Percentiles rank a stretch among this genome's conserved stretches.
Conservation (phyloP, 1,139 yeast genomes). For the Suhomyces taliae region DNA sequence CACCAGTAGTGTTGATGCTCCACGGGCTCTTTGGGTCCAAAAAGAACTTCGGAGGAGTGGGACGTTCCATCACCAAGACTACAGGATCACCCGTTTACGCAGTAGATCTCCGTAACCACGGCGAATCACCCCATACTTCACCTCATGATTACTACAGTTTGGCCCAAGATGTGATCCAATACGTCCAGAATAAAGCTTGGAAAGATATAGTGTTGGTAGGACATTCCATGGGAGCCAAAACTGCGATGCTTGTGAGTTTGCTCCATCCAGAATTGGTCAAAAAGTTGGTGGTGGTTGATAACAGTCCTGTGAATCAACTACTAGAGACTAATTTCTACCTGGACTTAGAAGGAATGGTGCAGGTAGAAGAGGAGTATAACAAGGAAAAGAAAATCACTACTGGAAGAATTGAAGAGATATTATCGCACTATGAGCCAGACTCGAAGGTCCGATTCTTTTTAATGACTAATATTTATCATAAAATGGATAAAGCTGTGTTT, state of each 20-base stretch:
- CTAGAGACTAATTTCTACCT: conserved; percentile 26
- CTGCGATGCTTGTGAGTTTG: conserved; percentile 47
- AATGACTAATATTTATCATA: conserved; percentile 27
- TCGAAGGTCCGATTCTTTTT: conserved; percentile 27
- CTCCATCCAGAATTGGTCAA: conserved; percentile 37
- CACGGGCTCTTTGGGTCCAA: conserved; percentile 54
- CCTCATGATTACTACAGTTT: conserved; percentile 47
- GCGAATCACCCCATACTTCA: conserved; percentile 41
- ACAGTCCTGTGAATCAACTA: conserved; percentile 38
- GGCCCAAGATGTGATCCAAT: conserved; percentile 43
- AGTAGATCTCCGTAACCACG: conserved; percentile 56
- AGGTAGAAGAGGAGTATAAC: conserved; percentile 22
- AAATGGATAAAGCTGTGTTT: conserved; percentile 24
- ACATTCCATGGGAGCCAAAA: conserved; percentile 57
- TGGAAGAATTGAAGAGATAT: conserved; percentile 16
- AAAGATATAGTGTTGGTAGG: conserved; percentile 38
- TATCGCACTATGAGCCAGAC: conserved; percentile 26
- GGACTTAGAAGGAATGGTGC: conserved; percentile 36
- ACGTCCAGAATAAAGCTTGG: conserved; percentile 27
- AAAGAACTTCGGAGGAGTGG: conserved; percentile 40
- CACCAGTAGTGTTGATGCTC: conserved; percentile 39
- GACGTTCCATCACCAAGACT: conserved; percentile 29
- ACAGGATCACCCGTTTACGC: conserved; percentile 37
- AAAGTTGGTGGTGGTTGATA: conserved; percentile 48
- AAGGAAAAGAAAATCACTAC: background rate